Evolutionary conservation across 495 filamentous ascomycete genomes (phyloP).

Genomic region (Clavariopsis aquatica): DNA sequence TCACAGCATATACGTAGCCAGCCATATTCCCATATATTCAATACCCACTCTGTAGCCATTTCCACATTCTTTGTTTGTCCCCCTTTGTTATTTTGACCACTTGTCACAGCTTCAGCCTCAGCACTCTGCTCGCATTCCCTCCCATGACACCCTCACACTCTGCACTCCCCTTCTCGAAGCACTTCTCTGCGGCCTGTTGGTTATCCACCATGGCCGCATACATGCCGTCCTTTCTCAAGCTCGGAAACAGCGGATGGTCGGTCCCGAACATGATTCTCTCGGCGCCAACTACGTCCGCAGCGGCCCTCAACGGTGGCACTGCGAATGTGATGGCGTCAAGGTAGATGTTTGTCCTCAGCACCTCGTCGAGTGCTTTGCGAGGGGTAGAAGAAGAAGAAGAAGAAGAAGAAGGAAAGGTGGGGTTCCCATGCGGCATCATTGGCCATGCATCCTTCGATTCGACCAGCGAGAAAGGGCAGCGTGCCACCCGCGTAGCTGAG

Average conservation of each 20-base stretch:
- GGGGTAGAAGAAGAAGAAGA: too few species aligned
- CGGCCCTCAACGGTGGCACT: neutral
- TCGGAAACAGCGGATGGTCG: constrained; percentile 11
- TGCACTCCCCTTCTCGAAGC: neutral
- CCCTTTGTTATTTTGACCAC: too few species aligned
- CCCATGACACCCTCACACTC: constrained; percentile 14
- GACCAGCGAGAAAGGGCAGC: constrained; percentile 1
- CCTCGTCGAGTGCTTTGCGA: constrained; percentile 8
- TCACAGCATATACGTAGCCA: neutral
- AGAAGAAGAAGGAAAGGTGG: too few species aligned
- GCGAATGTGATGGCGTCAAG: constrained; percentile 13
- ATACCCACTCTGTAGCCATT: neutral
- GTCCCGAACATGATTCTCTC: constrained; percentile 22
- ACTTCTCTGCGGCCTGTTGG: neutral
- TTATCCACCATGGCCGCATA: constrained; percentile 2
- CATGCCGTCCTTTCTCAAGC: constrained; percentile 10
- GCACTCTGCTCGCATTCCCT: constrained; percentile 4
- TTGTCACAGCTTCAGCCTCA: constrained; percentile 1
- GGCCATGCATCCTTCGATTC: constrained; percentile 16
- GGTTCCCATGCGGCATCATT: neutral
- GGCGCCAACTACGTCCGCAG: neutral
- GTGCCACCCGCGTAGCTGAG: constrained; percentile 8
- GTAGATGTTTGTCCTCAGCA: constrained; percentile 10
- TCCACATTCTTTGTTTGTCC: too few species aligned
- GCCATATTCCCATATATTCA: neutral